phyloP scores from a whole-genome alignment of 805 yeast species.

The Cyberlindnera euphorbiiphila region DNA sequence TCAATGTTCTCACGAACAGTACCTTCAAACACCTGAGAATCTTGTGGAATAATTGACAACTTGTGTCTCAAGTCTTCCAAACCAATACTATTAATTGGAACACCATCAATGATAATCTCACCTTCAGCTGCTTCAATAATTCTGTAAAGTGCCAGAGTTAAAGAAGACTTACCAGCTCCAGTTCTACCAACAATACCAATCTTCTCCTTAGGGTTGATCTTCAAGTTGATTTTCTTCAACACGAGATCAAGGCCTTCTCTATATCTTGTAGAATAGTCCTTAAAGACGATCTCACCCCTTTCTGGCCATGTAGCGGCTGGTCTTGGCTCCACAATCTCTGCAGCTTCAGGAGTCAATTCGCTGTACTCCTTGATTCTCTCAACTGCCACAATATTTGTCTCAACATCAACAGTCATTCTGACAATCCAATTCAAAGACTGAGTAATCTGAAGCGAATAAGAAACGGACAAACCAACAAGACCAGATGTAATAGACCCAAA shows the following conservation, averaged over 20 bases:
- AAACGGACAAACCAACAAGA: constrained; percentile 87
- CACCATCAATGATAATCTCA: constrained; percentile 65
- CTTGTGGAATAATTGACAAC: constrained; percentile 88
- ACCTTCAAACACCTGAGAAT: constrained; percentile 89
- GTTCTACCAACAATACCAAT: constrained; percentile 96
- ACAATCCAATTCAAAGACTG: constrained; percentile 96
- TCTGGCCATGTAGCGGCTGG: constrained; percentile 76
- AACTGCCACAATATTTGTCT: constrained; percentile 93
- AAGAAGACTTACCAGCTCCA: constrained; percentile 92
- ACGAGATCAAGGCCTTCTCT: constrained; percentile 79
- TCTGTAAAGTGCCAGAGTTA: constrained; percentile 80
- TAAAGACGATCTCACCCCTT: constrained; percentile 61
- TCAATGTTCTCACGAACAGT: constrained; percentile 82
- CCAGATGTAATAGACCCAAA: constrained; percentile 81
- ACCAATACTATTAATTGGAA: constrained; percentile 66
- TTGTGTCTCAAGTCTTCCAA: constrained; percentile 71
- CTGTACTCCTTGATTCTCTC: constrained; percentile 92
- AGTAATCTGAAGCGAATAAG: constrained; percentile 90
- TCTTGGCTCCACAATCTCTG: constrained; percentile 58
- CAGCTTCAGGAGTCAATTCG: constrained; percentile 79
- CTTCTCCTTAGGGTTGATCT: constrained; percentile 72
- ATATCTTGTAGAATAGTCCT: constrained; percentile 77
- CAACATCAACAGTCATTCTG: constrained; percentile 97
- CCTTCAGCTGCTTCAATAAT: constrained; percentile 76
- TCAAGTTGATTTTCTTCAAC: constrained; percentile 60